Evolutionary conservation across 257 asterid species (phyloP).

Genomic region (Euphrasia confusa): DNA sequence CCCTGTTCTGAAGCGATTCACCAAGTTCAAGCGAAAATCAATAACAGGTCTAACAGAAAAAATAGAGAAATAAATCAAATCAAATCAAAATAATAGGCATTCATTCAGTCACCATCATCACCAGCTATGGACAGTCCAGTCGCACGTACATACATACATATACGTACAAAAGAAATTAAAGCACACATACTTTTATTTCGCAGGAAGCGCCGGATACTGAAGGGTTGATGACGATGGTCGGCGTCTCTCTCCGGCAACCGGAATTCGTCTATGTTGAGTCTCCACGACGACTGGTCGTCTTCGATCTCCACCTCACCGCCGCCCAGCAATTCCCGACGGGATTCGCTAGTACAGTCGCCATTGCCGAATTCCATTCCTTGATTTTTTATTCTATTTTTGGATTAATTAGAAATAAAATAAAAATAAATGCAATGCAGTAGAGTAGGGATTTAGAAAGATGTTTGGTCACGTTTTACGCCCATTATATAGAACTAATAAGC

Average conservation of each 20-base stretch:
- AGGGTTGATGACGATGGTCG: constrained; percentile 29
- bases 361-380: constrained; percentile 23
- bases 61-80: constrained; percentile 5
- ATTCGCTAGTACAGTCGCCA: constrained; percentile 24
- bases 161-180: background rate
- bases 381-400: background rate
- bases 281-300: constrained; percentile 46
- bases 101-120: background rate
- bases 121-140: background rate
- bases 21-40: background rate
- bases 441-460: background rate
- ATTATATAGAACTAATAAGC: background rate
- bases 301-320: constrained; percentile 24
- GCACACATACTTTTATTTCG: constrained; percentile 42
- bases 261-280: constrained; percentile 56
- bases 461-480: background rate
- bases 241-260: constrained; percentile 57
- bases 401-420: background rate
- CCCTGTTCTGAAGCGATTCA: constrained; percentile 16
- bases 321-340: constrained; percentile 35
- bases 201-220: constrained; percentile 43
- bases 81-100: background rate
- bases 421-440: background rate
- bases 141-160: background rate
- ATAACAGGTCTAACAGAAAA: background rate